These are phyloP conservation scores for Sporisorium scitamineum DNA, from an alignment of 1,284 basidiomycete species.

Conservation along the genomic window DNA sequence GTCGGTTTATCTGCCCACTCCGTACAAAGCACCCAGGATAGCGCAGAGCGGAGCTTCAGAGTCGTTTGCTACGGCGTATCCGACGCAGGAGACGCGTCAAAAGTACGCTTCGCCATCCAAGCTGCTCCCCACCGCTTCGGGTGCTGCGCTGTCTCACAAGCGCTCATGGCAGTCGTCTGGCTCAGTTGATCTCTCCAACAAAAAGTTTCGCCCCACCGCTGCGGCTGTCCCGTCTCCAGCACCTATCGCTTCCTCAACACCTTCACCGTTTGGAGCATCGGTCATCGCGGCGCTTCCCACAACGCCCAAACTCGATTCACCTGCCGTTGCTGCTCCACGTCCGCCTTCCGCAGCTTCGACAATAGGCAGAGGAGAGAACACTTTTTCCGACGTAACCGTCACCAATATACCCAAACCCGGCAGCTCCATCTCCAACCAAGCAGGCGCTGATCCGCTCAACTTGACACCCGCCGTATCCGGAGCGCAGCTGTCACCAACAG, in stretches of 20 bases:
- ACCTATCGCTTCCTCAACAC: conserved; percentile 1
- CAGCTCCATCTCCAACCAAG: conserved; percentile 43
- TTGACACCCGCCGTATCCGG: conserved; percentile 42
- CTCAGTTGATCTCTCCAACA: conserved; percentile 33
- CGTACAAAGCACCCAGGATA: conserved; percentile 39
- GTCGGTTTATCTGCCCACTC: conserved; percentile 29
- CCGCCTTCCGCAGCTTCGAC: conserved; percentile 10
- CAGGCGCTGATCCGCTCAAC: conserved; percentile 33
- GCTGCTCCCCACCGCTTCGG: conserved; percentile 21
- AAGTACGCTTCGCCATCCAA: conserved; percentile 53
- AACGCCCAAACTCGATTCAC: background rate
- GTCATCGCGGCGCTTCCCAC: conserved; percentile 5
- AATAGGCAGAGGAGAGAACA: conserved; percentile 12
- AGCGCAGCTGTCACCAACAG: conserved; percentile 13
- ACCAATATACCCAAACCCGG: conserved; percentile 49
- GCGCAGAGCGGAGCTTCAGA: conserved; percentile 37
- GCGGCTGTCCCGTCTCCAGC: conserved; percentile 2
- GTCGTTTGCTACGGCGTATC: conserved; percentile 50
- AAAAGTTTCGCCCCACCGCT: conserved; percentile 23
- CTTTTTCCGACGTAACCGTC: conserved; percentile 34
- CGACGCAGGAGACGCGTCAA: conserved; percentile 51
- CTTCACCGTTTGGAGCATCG: conserved; percentile 11
- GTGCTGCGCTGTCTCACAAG: conserved; percentile 24
- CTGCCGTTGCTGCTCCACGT: conserved; percentile 5
- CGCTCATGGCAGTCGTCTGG: conserved; percentile 37